Conservation (phyloP, 805 yeast species). For the Sugiyamaella mastotermitis region DNA sequence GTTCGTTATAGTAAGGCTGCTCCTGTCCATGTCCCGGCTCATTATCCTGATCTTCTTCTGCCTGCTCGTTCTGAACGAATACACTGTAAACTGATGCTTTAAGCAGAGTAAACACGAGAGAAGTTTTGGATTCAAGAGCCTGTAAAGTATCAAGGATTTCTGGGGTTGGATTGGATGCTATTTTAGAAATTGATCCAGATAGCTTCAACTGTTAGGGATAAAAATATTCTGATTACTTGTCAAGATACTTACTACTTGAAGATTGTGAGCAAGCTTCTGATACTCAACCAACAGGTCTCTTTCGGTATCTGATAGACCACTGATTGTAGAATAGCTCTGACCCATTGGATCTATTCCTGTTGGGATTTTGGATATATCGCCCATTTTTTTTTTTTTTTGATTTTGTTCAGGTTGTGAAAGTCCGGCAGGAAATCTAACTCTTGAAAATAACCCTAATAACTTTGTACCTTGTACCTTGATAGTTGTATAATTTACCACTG, state of each 20-base stretch:
- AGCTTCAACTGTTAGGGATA: slow-evolving; percentile 10
- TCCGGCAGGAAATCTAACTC: no score
- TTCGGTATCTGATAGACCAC: slow-evolving; percentile 23
- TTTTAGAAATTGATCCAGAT: slow-evolving; percentile 14
- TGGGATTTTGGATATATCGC: no score
- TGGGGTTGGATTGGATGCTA: slow-evolving; percentile 20
- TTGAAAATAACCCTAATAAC: no score
- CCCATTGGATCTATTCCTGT: slow-evolving; percentile 3
- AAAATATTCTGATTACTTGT: not conserved
- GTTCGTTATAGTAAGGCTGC: no score
- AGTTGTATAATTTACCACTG: no score
- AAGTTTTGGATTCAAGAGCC: slow-evolving; percentile 55
- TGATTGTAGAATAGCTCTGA: slow-evolving; percentile 7
- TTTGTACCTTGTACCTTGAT: no score
- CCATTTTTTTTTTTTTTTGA: no score
- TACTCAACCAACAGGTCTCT: slow-evolving; percentile 35
- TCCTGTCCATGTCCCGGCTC: not conserved
- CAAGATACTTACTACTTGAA: slow-evolving; percentile 23
- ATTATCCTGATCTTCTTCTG: slow-evolving; percentile 18
- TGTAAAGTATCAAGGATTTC: slow-evolving; percentile 47
- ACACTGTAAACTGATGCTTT: slow-evolving; percentile 67
- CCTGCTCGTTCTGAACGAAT: slow-evolving; percentile 45
- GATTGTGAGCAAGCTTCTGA: slow-evolving; percentile 33
- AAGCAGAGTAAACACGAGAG: slow-evolving; percentile 58
- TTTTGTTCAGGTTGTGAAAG: no score